Evolutionary conservation across 2,329 filamentous ascomycete species (phyloP).

Genomic region (Botrytis paeoniae): DNA sequence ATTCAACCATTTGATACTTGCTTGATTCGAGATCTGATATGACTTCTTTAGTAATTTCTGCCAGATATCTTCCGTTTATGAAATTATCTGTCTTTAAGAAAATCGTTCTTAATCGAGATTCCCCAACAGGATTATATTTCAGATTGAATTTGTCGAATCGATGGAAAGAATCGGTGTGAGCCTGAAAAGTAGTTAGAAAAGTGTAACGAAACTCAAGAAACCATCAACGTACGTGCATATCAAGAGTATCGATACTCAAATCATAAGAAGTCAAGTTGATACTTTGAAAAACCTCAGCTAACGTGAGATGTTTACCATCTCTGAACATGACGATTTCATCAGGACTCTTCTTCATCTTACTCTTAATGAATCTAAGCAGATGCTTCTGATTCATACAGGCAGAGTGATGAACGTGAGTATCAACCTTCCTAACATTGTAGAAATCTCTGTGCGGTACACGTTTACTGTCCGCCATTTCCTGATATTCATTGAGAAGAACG

Average conservation of each 20-base stretch:
- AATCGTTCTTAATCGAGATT: constrained; percentile 93
- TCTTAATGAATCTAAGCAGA: constrained; percentile 96
- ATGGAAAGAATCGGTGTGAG: constrained; percentile 96
- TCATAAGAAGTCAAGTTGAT: constrained; percentile 98
- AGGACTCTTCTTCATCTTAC: constrained; percentile 98
- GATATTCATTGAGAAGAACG: constrained; percentile 89
- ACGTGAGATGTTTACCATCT: constrained; percentile 86
- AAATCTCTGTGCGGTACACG: constrained; percentile 97
- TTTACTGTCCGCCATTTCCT: constrained; percentile 97
- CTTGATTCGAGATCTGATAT: constrained; percentile 95
- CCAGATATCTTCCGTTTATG: constrained; percentile 91
- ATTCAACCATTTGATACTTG: constrained; percentile 99
- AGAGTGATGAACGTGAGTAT: constrained; percentile 98
- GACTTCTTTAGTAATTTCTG: constrained; percentile 97
- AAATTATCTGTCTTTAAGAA: constrained; percentile 99
- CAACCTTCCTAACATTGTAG: constrained; percentile 97
- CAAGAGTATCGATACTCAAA: constrained; percentile 93
- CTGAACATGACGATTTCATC: constrained; percentile 91
- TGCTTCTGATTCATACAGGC: constrained; percentile 99
- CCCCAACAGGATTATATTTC: constrained; percentile 96
- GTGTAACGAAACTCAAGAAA: background rate
- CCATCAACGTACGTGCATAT: constrained; percentile 79
- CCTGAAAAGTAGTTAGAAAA: constrained; percentile 46
- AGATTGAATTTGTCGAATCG: constrained; percentile 99
- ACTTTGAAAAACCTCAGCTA: constrained; percentile 92